Percentiles rank a stretch among this genome's conserved stretches.
phyloP scores from a whole-genome alignment of 495 filamentous ascomycete genomes.

The Lasiosphaeria ovina region DNA sequence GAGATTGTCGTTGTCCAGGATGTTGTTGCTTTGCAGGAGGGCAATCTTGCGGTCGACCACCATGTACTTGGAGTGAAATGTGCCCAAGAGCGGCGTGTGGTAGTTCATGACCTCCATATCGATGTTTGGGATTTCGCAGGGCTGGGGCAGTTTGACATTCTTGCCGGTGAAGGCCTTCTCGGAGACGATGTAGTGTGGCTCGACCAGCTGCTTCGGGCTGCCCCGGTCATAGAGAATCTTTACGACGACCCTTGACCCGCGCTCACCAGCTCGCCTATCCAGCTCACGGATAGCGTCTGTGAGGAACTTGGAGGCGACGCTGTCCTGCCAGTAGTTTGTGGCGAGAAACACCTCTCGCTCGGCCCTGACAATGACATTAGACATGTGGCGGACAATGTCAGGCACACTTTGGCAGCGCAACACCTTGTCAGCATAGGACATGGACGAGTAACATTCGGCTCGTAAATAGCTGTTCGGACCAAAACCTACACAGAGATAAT shows the following conservation, averaged over 20 bases:
- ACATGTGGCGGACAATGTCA: constrained; percentile 70
- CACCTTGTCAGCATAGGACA: neutral
- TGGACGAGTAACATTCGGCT: neutral
- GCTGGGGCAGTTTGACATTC: constrained; percentile 57
- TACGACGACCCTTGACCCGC: constrained; percentile 58
- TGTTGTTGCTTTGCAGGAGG: constrained; percentile 71
- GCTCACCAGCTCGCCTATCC: constrained; percentile 59
- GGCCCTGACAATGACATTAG: constrained; percentile 71
- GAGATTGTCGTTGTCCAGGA: constrained; percentile 73
- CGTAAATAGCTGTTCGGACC: neutral
- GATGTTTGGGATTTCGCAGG: constrained; percentile 64
- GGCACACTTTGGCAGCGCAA: constrained; percentile 42
- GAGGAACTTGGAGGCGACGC: constrained; percentile 62
- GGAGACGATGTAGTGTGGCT: constrained; percentile 60
- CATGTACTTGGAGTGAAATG: constrained; percentile 76
- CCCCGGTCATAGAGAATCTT: constrained; percentile 77
- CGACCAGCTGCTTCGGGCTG: constrained; percentile 58
- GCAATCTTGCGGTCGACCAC: constrained; percentile 69
- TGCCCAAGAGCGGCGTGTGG: constrained; percentile 69
- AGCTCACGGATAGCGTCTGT: constrained; percentile 68
- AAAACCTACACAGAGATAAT: constrained; percentile 58
- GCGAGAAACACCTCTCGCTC: constrained; percentile 69
- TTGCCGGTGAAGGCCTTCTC: constrained; percentile 56
- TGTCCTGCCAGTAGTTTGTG: constrained; percentile 73
- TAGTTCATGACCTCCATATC: constrained; percentile 74